Base-by-base conservation (phyloP, 2,329 filamentous ascomycete genomes). In the Beauveria sp. region DNA sequence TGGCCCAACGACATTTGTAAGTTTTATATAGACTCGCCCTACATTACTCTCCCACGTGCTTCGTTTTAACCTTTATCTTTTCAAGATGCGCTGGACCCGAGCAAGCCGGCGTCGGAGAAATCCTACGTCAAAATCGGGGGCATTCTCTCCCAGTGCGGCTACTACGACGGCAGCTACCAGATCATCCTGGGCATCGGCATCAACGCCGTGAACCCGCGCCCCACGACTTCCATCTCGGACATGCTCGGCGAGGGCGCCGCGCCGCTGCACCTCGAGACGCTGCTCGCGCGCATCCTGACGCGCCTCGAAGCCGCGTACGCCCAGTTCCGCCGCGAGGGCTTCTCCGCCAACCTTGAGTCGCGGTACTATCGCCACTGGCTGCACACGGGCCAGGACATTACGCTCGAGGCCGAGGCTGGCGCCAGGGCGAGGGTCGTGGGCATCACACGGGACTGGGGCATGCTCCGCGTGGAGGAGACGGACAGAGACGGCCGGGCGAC, bases 1-100 rank as follows among this genome's bases (percentile, higher is more conserved):
- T 99, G 94, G 94, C 94, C 94, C 12, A 99, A 99, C 69, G 94
- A 99, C 70, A 90, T 99, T 59, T 93, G 85, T 87, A 74, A 72
- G 80, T 74, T 5, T 9, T 3, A 16, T 37, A 14, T 6, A 37
- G 34, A 37, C 34, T 5, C 5, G 14, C 6, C 1, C 34, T 16
- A 37, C 34, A 16, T 37, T 20, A 40, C 34, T 20, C 28, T 18
- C 8, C 20, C 3, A 37, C 14, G 10, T 37, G 47, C 5, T 20
- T 55, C 50, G 28, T 58, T 18, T 34, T 77, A 78, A 67, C 75
- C 73, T 50, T 24, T 59, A 5, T 20, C 18, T 20, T 37, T 0
- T 12, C 16, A 40, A 84, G 84, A 91, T 69, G 88, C 87, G 1
- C 78, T 84, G 24, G 87, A 91, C 68, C 89, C 83, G 6, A 77